These are phyloP conservation scores for Solanum etuberosum DNA, from an alignment of 257 asterid species.

Conservation along the genomic window DNA sequence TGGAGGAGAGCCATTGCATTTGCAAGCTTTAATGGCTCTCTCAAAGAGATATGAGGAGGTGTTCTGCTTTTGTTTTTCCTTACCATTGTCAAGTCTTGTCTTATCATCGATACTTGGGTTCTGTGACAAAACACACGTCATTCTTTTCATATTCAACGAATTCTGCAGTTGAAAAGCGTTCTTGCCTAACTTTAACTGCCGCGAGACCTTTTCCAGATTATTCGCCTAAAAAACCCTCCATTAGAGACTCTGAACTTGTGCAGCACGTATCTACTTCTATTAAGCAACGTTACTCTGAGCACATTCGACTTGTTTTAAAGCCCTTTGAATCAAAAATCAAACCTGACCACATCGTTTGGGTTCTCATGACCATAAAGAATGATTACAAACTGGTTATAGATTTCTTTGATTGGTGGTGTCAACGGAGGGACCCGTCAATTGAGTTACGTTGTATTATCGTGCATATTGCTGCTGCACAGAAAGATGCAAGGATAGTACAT, in stretches of 20 bases:
- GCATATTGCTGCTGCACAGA: constrained; percentile 61
- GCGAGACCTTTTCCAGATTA: constrained; percentile 72
- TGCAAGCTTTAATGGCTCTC: constrained; percentile 36
- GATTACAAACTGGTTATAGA: constrained; percentile 56
- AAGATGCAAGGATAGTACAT: constrained; percentile 34
- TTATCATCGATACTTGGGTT: constrained; percentile 12
- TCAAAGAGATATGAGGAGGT: constrained; percentile 58
- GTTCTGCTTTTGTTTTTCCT: constrained; percentile 22
- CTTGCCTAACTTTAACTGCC: constrained; percentile 21
- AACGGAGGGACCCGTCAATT: constrained; percentile 61
- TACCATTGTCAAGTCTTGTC: constrained; percentile 22
- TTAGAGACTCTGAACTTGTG: constrained; percentile 63
- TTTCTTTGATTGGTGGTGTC: constrained; percentile 70
- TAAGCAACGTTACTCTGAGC: constrained; percentile 64
- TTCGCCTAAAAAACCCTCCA: constrained; percentile 65
- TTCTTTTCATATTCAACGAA: constrained; percentile 12
- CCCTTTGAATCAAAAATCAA: constrained; percentile 68
- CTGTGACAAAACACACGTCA: constrained; percentile 19
- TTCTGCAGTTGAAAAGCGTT: constrained; percentile 9
- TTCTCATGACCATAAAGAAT: constrained; percentile 58
- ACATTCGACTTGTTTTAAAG: constrained; percentile 39
- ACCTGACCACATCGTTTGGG: constrained; percentile 83
- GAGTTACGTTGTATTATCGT: constrained; percentile 74
- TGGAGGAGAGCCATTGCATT: constrained; percentile 18
- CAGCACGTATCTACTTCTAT: constrained; percentile 50